These are phyloP conservation scores for Alternaria incomplexa DNA, from an alignment of 2,329 filamentous ascomycete genomes.

Conservation along the genomic window DNA sequence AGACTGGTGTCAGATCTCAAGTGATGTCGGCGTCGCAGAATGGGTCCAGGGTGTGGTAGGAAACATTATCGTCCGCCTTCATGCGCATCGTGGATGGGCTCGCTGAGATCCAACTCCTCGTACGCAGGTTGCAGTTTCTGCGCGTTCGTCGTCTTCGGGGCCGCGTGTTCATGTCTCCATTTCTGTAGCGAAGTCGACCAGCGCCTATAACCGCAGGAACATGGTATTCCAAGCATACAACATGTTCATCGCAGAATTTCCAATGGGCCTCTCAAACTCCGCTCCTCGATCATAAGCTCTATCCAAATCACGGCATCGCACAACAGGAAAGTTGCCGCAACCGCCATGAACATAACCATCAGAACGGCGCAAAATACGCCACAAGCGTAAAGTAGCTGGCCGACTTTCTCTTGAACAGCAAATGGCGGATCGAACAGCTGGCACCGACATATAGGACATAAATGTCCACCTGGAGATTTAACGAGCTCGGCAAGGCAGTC, in stretches of 20 bases:
- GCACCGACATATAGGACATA: background rate
- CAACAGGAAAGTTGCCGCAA: background rate
- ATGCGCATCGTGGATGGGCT: background rate
- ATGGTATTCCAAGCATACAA: background rate
- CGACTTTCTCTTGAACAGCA: background rate
- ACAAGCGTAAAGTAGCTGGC: background rate
- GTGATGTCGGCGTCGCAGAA: background rate
- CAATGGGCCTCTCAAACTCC: background rate
- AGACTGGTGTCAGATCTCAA: background rate
- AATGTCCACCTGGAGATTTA: background rate
- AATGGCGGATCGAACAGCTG: background rate
- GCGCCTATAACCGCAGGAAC: background rate
- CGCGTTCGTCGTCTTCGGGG: background rate
- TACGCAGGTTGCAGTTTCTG: background rate
- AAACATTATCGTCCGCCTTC: background rate
- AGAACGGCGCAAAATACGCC: background rate
- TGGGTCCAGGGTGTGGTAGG: background rate
- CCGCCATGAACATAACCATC: background rate
- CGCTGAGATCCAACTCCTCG: background rate
- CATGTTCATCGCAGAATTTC: background rate
- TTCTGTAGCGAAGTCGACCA: background rate
- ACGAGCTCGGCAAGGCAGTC: background rate
- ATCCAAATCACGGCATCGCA: background rate
- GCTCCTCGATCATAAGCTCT: background rate
- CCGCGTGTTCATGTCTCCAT: background rate